Percentiles rank a stretch among this genome's conserved stretches.
phyloP scores from a whole-genome alignment of 768 basidiomycete genomes.

The Pulveroboletus sp. region DNA sequence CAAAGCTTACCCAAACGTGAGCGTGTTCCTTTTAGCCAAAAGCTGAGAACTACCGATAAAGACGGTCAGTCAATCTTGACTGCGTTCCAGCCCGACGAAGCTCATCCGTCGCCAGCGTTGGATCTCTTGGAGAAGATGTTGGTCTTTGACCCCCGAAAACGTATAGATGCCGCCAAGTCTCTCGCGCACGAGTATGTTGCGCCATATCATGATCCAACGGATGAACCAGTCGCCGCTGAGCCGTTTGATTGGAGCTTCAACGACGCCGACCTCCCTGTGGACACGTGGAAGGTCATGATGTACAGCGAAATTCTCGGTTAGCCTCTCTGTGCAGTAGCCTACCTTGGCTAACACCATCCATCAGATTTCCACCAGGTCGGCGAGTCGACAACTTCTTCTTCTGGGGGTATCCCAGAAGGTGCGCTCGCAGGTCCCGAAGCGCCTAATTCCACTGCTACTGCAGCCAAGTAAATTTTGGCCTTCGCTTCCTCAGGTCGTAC shows the following conservation, averaged over 20 bases:
- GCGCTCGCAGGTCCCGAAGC: slow-evolving; percentile 64
- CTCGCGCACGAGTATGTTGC: slow-evolving; percentile 90
- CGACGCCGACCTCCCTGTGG: slow-evolving; percentile 96
- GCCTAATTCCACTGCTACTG: slow-evolving; percentile 7
- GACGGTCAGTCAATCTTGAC: slow-evolving; percentile 51
- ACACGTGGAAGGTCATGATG: slow-evolving; percentile 99
- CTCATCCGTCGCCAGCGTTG: slow-evolving; percentile 52
- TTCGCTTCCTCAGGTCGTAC: neutral
- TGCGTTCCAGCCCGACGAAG: neutral
- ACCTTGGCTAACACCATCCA: neutral
- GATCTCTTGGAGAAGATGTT: slow-evolving; percentile 98
- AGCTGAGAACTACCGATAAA: slow-evolving; percentile 83
- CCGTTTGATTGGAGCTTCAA: slow-evolving; percentile 99
- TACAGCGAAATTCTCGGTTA: slow-evolving; percentile 94
- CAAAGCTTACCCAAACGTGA: slow-evolving; percentile 95
- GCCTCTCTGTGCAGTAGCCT: slow-evolving; percentile 21
- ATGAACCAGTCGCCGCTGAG: slow-evolving; percentile 90
- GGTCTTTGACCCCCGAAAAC: slow-evolving; percentile 95
- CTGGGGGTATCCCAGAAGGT: slow-evolving; percentile 46
- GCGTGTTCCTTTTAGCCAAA: slow-evolving; percentile 91
- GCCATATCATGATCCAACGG: slow-evolving; percentile 97
- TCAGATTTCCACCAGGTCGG: slow-evolving; percentile 80
- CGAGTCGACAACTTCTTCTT: slow-evolving; percentile 40
- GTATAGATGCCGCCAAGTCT: slow-evolving; percentile 91
- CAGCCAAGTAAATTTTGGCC: slow-evolving; percentile 11